Conservation (phyloP, 106 monocot genomes). For the Amphibolis antarctica region DNA sequence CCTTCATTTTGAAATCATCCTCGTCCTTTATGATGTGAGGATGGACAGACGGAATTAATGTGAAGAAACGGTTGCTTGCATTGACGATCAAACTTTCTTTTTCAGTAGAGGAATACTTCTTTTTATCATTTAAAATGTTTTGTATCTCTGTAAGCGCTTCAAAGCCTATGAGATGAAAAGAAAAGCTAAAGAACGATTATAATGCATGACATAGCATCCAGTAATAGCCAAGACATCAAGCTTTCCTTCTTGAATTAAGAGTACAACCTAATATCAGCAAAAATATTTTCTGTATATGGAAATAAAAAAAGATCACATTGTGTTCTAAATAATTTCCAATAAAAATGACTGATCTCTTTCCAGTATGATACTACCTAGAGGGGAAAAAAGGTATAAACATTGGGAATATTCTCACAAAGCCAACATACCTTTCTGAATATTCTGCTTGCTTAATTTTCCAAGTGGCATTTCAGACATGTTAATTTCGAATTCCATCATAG, state of each 20-base stretch:
- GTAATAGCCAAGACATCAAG: not conserved
- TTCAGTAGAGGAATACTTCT: slow-evolving; percentile 23
- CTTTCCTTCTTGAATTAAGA: slow-evolving; percentile 29
- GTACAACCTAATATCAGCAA: slow-evolving; percentile 25
- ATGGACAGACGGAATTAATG: slow-evolving; percentile 96
- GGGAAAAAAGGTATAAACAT: not conserved
- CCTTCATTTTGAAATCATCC: slow-evolving; percentile 70
- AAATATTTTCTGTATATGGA: slow-evolving; percentile 75
- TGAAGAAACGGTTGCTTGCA: slow-evolving; percentile 98
- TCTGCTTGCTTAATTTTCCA: slow-evolving; percentile 90
- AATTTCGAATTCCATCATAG: slow-evolving; percentile 96
- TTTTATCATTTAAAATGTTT: slow-evolving; percentile 51
- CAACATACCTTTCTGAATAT: slow-evolving; percentile 75
- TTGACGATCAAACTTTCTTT: slow-evolving; percentile 80
- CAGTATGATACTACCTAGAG: not conserved
- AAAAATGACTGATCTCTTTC: too few species aligned
- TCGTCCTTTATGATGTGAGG: slow-evolving; percentile 78
- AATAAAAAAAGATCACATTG: not conserved
- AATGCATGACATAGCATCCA: not conserved
- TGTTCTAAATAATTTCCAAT: too few species aligned
- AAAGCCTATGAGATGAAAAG: slow-evolving; percentile 58
- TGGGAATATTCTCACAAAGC: too few species aligned
- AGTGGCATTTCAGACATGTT: slow-evolving; percentile 97
- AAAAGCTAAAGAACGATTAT: not conserved
- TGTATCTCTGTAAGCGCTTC: slow-evolving; percentile 94